Evolutionary conservation across 169 alveolate genomes (phyloP), one percentile per base, ranked within the genome.

Genomic region (Perkinsus chesapeaki): DNA sequence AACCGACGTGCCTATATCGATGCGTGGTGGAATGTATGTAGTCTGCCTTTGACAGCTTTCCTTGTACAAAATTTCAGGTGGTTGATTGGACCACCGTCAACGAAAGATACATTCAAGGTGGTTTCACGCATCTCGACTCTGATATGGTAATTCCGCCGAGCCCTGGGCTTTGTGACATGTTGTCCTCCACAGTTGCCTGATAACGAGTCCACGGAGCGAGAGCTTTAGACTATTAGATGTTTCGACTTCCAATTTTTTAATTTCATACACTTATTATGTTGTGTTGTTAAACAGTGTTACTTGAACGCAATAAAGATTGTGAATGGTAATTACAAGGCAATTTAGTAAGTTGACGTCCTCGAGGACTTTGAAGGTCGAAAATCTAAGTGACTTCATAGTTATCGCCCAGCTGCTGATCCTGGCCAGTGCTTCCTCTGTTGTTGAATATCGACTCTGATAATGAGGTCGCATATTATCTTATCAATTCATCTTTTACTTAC

Each of bases 1-100:
- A 98, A 96, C 60, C n/a, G 91, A 60, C 12, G 82, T 60, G 82
- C 82, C 1, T 23, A 60, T 34, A 60, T 60, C 82, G 82, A 60
- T 34, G 82, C 82, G 12, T 60, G 82, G 82, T 60, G 82, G 82
- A 60, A 60, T 23, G 82, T 60, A 60, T 20, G 23, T 0, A 23
- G 82, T 34, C 3, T 5, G 23, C 12, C 0, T 0, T 34, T 60
- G 82, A 60, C 23, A 20, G 31, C 82, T 27, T 1, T 16, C 27
- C 37, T 20, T 27, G 12, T 60, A 60, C 82, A 27, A 60, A 43
- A 12, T 60, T 7, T 1, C 82, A 60, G 82, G 82, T 60, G 7
- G 82, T 60, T 16, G 82, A 60, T 23, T 60, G 82, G 82, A 20
- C 82, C 12, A 23, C 82, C 36, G 82, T 60, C 31, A 60, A 60